Evolutionary conservation across 139 green algal species (phyloP).

Genomic region (Chlamydomonas sphaeroides): DNA sequence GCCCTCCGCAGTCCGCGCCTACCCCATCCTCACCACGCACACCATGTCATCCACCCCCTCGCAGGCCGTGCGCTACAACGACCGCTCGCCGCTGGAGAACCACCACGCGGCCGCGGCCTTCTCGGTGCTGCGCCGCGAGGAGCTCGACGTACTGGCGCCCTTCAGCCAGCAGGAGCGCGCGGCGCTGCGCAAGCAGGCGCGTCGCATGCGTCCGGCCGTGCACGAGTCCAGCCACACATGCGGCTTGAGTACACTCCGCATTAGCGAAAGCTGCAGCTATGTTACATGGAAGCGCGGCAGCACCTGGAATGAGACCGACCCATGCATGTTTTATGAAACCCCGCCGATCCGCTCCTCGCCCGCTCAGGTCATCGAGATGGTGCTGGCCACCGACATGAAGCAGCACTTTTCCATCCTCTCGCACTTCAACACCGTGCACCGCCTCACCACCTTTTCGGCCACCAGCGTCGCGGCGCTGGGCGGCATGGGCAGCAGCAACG

Average conservation of each 20-base stretch:
- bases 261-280: not conserved
- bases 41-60: too few species aligned
- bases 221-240: not conserved
- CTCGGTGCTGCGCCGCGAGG: slow-evolving; percentile 25
- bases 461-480: not conserved
- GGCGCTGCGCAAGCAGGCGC: slow-evolving; percentile 37
- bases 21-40: too few species aligned
- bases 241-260: not conserved
- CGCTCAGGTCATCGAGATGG: slow-evolving; percentile 18
- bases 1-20: too few species aligned
- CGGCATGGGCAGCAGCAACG: not conserved
- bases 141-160: slow-evolving; percentile 28
- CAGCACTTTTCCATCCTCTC: slow-evolving; percentile 44
- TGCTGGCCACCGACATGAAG: slow-evolving; percentile 52
- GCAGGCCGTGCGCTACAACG: slow-evolving; percentile 56
- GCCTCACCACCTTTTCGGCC: not conserved
- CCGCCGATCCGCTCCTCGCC: not conserved
- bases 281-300: not conserved
- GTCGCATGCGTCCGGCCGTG: too few species aligned
- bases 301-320: not conserved
- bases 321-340: not conserved
- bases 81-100: slow-evolving; percentile 50
- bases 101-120: slow-evolving; percentile 45
- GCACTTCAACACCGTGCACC: slow-evolving; percentile 65
- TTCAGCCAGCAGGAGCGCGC: not conserved